Evolutionary conservation across 176 grass and related monocot genomes (phyloP).

Genomic region (Carex littledalei): DNA sequence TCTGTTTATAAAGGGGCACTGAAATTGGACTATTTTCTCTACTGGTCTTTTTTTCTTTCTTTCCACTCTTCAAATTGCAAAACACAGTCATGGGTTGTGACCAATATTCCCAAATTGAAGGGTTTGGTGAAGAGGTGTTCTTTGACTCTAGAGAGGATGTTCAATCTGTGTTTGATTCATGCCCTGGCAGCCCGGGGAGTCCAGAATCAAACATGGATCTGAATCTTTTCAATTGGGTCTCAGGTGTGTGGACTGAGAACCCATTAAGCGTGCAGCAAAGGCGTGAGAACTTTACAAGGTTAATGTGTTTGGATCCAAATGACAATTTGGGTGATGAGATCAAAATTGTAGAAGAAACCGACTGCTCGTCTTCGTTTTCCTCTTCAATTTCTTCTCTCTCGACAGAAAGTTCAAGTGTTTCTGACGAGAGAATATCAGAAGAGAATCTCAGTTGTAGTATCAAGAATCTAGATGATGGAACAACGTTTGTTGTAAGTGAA

Average conservation of each 20-base stretch:
- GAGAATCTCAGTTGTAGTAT: constrained; percentile 24
- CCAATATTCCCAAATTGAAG: constrained; percentile 8
- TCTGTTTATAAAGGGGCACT: constrained; percentile 27
- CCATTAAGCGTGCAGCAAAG: constrained; percentile 25
- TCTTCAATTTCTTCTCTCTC: constrained; percentile 11
- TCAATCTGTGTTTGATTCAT: constrained; percentile 22
- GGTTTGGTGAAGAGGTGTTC: constrained; percentile 21
- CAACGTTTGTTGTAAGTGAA: constrained; percentile 1
- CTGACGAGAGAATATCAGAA: constrained; percentile 16
- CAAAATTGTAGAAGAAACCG: neutral
- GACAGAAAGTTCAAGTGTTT: neutral
- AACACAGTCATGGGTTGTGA: constrained; percentile 17
- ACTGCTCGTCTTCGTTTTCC: neutral
- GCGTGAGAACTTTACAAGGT: constrained; percentile 31
- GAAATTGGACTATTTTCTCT: constrained; percentile 21
- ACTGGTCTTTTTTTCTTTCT: constrained; percentile 5
- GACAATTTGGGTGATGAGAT: neutral
- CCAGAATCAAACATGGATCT: neutral
- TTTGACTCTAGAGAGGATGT: constrained; percentile 28
- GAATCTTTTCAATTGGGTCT: constrained; percentile 17
- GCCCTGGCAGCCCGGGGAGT: constrained; percentile 3
- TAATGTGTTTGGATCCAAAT: constrained; percentile 27
- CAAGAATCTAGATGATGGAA: constrained; percentile 34
- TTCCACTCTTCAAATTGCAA: constrained; percentile 7
- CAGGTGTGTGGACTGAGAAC: constrained; percentile 11